Evolutionary conservation across 305 asterid genomes (phyloP).

Genomic region (Plantago coronopus): DNA sequence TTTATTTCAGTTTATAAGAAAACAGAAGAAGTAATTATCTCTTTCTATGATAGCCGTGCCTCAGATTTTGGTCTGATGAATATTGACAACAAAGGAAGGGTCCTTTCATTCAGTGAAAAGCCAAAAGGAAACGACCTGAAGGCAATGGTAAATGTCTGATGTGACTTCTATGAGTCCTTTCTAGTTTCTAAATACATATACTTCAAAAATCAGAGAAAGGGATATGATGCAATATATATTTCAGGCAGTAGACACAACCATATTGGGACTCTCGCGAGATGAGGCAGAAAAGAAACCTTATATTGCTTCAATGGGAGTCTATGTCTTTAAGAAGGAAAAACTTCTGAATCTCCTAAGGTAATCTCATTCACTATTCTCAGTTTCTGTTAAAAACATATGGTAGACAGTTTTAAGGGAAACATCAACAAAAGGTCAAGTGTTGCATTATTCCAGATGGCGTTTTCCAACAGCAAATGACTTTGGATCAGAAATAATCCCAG

Average conservation of each 20-base stretch:
- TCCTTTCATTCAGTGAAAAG: conserved; percentile 78
- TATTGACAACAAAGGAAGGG: conserved; percentile 78
- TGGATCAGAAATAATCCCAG: conserved; percentile 96
- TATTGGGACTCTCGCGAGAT: conserved; percentile 71
- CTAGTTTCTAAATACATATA: neutral
- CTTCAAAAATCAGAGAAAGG: conserved; percentile 7
- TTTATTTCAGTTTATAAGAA: conserved; percentile 10
- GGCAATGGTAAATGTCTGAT: conserved; percentile 60
- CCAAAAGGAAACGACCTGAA: conserved; percentile 82
- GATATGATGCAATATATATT: conserved; percentile 20
- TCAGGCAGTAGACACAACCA: conserved; percentile 89
- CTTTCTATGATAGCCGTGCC: conserved; percentile 80
- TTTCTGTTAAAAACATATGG: neutral
- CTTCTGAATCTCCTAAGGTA: conserved; percentile 86
- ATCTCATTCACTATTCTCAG: neutral
- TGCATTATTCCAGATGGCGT: conserved; percentile 61
- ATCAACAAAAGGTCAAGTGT: conserved; percentile 15
- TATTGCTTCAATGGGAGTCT: conserved; percentile 97
- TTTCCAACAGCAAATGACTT: conserved; percentile 96
- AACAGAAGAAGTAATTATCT: conserved; percentile 18
- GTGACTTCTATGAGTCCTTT: neutral
- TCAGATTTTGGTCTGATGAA: conserved; percentile 98
- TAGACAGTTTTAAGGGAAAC: conserved; percentile 8
- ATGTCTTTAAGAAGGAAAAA: conserved; percentile 92
- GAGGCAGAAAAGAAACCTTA: conserved; percentile 90